Evolutionary conservation across 495 filamentous ascomycete species (phyloP).

Genomic region (Lasiosphaeris hirsuta): DNA sequence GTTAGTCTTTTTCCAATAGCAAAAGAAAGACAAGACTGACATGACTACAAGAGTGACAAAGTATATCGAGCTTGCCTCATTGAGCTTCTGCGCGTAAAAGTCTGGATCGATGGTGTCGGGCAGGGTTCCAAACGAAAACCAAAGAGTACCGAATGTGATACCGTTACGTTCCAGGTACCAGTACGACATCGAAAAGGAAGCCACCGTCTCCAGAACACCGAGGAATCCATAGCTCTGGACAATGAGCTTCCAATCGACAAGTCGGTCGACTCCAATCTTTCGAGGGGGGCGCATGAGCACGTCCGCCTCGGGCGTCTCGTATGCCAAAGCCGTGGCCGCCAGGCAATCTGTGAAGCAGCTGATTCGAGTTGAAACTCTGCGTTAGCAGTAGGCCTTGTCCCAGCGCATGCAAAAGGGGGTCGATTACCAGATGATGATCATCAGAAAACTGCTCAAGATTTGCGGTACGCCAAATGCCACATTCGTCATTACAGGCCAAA

Average conservation of each 20-base stretch:
- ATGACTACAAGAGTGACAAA: conserved; percentile 72
- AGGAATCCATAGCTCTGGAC: conserved; percentile 62
- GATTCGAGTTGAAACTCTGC: conserved; percentile 28
- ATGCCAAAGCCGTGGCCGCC: conserved; percentile 63
- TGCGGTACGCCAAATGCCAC: conserved; percentile 67
- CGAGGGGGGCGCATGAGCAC: conserved; percentile 59
- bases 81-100: conserved; percentile 46
- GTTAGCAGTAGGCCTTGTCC: conserved; percentile 19
- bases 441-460: conserved; percentile 62
- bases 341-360: conserved; percentile 68
- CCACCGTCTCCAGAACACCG: conserved; percentile 56
- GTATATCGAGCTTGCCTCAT: conserved; percentile 63
- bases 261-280: conserved; percentile 55
- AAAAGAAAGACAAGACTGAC: conserved; percentile 30
- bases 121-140: conserved; percentile 57
- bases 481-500: conserved; percentile 69
- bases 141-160: conserved; percentile 53
- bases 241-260: conserved; percentile 64
- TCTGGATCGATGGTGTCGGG: conserved; percentile 45
- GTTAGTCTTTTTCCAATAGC: background rate
- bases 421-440: conserved; percentile 59
- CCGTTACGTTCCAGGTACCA: conserved; percentile 60
- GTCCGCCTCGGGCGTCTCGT: conserved; percentile 70
- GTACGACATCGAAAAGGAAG: conserved; percentile 62
- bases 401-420: background rate